phyloP scores from a whole-genome alignment of 306 rosid genomes.

The Quercus aquifolioides region DNA sequence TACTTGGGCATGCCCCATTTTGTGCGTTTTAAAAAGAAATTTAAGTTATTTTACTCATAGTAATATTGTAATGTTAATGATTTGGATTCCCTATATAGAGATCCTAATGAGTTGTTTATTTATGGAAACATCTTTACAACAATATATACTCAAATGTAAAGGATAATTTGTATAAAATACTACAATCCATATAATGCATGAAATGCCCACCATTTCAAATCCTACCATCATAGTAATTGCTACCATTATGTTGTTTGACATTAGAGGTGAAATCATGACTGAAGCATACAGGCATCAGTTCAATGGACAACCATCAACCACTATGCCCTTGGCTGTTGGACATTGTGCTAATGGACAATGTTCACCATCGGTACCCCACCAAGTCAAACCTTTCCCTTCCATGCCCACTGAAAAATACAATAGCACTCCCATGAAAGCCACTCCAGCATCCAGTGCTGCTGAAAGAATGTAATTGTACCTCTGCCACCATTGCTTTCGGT shows the following conservation, averaged over 20 bases:
- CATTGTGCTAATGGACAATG: slow-evolving; percentile 64
- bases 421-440: slow-evolving; percentile 78
- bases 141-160: background rate
- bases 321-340: slow-evolving; percentile 69
- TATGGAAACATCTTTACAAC: background rate
- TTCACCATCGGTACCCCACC: slow-evolving; percentile 82
- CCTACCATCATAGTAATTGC: slow-evolving; percentile 2
- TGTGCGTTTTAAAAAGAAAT: no score
- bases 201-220: background rate
- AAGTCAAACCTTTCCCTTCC: slow-evolving; percentile 38
- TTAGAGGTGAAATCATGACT: background rate
- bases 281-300: slow-evolving; percentile 1
- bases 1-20: no score
- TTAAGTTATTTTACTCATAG: no score
- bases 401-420: slow-evolving; percentile 57
- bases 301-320: slow-evolving; percentile 49
- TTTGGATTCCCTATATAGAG: no score
- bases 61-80: no score
- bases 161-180: background rate
- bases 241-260: background rate
- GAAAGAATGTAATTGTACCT: slow-evolving; percentile 82
- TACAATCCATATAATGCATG: background rate
- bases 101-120: no score
- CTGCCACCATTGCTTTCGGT: slow-evolving; percentile 87
- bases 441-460: slow-evolving; percentile 81